A percentile compares a stretch with the other conserved stretches of the same genome.
These are phyloP conservation scores for Cutaneotrichosporon dermatis DNA, from an alignment of 1,284 basidiomycete species.

Conservation along the genomic window DNA sequence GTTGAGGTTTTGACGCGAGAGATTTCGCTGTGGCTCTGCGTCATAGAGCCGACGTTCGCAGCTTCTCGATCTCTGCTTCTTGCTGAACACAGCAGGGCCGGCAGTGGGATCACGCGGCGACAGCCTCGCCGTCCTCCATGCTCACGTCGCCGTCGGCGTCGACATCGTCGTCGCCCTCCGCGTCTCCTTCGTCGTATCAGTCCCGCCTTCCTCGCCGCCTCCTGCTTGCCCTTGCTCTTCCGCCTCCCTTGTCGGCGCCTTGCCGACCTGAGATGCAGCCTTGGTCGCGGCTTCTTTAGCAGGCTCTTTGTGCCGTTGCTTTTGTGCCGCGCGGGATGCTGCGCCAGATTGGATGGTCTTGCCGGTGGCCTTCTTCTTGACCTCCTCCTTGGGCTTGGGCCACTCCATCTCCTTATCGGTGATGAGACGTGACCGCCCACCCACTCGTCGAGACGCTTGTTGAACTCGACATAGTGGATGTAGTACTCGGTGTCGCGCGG, in stretches of 20 bases:
- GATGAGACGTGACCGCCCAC: constrained; percentile 80
- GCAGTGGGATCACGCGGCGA: constrained; percentile 50
- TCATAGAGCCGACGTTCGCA: constrained; percentile 97
- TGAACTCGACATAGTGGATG: constrained; percentile 96
- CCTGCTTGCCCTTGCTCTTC: constrained; percentile 50
- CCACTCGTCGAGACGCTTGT: constrained; percentile 99
- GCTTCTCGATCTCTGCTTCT: constrained; percentile 98
- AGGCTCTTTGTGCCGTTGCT: constrained; percentile 49
- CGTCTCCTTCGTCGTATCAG: constrained; percentile 27
- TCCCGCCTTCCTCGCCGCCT: constrained; percentile 40
- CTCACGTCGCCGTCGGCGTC: constrained; percentile 57
- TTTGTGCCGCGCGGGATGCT: constrained; percentile 24
- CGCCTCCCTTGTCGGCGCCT: constrained; percentile 41
- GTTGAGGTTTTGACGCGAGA: constrained; percentile 98
- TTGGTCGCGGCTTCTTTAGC: constrained; percentile 71
- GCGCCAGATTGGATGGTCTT: constrained; percentile 44
- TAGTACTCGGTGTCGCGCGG: constrained; percentile 77
- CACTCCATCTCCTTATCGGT: constrained; percentile 85
- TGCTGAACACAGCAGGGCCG: constrained; percentile 65
- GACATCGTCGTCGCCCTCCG: constrained; percentile 56
- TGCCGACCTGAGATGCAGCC: constrained; percentile 51
- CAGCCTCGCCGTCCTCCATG: constrained; percentile 49
- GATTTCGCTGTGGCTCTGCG: constrained; percentile 94
- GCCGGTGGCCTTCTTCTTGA: constrained; percentile 43
- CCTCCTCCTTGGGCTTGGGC: constrained; percentile 56